phyloP scores from a whole-genome alignment of 1,284 basidiomycete genomes.

The Kalmanozyma brasiliensis region DNA sequence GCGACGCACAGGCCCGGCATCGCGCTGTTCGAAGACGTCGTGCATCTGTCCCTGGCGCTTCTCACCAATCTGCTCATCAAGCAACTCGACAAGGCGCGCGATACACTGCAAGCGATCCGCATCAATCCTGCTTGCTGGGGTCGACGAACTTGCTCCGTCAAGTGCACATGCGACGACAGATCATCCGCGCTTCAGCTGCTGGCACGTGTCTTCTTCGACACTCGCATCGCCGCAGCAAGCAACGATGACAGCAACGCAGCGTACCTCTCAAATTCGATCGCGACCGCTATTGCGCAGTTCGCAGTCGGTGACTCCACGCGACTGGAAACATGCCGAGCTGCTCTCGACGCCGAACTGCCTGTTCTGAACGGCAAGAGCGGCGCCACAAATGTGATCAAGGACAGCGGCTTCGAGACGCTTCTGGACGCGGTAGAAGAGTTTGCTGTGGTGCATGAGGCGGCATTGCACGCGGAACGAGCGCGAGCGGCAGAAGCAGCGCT shows the following conservation, averaged over 20 bases:
- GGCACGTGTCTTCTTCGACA: conserved; percentile 33
- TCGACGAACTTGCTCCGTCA: conserved; percentile 11
- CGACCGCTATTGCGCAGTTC: conserved; percentile 45
- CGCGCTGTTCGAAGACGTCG: conserved; percentile 34
- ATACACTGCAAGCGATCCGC: conserved; percentile 11
- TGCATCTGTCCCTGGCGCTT: conserved; percentile 44
- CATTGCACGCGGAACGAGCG: conserved; percentile 10
- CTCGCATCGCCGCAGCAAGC: conserved; percentile 17
- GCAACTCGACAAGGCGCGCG: conserved; percentile 35
- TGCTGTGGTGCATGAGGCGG: conserved; percentile 36
- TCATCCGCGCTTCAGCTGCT: conserved; percentile 20
- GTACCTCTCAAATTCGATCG: conserved; percentile 50
- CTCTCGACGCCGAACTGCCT: conserved; percentile 16
- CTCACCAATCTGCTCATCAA: conserved; percentile 47
- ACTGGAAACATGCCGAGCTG: conserved; percentile 11
- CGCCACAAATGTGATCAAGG: background rate
- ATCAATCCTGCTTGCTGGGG: conserved; percentile 23
- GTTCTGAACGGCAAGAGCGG: background rate
- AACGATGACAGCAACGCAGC: conserved; percentile 37
- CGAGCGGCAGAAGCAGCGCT: conserved; percentile 83
- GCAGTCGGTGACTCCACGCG: conserved; percentile 20
- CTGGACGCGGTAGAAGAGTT: conserved; percentile 48
- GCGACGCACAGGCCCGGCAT: conserved; percentile 4
- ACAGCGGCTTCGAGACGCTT: conserved; percentile 23
- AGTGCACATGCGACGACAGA: conserved; percentile 18